Percentiles rank a stretch among this genome's conserved stretches.
These are phyloP conservation scores for Chlamydomonas sphaeroides DNA, from an alignment of 139 green algal species.

Conservation along the genomic window DNA sequence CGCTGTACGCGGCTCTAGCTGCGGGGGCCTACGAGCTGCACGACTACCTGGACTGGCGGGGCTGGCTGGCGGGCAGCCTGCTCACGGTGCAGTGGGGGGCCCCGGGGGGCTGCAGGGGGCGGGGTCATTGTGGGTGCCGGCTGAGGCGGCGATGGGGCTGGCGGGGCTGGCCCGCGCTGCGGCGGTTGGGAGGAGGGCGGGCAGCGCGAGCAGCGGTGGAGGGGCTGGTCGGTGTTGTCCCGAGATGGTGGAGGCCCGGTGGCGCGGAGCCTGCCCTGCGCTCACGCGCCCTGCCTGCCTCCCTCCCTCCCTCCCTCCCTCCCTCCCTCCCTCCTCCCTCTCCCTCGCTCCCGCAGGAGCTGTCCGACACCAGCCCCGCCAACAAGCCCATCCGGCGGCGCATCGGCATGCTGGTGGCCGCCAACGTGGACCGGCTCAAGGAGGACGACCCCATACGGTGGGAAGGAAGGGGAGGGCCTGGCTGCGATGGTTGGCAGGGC, in stretches of 20 bases:
- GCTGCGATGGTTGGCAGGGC: too few species aligned
- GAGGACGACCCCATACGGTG: conserved; percentile 47
- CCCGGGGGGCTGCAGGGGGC: too few species aligned
- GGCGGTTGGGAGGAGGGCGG: too few species aligned
- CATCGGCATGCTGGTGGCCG: conserved; percentile 61
- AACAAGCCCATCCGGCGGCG: conserved; percentile 54
- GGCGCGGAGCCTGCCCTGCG: too few species aligned
- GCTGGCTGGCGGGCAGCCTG: conserved; percentile 47
- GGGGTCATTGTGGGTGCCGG: too few species aligned
- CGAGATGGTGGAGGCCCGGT: too few species aligned
- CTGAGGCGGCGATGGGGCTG: too few species aligned
- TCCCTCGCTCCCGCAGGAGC: conserved; percentile 46
- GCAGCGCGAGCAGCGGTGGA: too few species aligned
- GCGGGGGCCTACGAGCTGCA: conserved; percentile 83
- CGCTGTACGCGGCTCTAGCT: conserved; percentile 81
- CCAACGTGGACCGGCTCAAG: conserved; percentile 61
- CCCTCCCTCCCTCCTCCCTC: background rate
- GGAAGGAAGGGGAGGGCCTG: too few species aligned
- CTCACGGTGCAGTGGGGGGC: conserved; percentile 19
- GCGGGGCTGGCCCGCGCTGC: too few species aligned
- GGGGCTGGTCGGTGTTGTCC: too few species aligned
- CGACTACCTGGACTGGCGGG: conserved; percentile 81
- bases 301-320: background rate
- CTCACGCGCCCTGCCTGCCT: background rate
- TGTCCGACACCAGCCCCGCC: conserved; percentile 41